Evolutionary conservation across 768 basidiomycete species (phyloP), one percentile per base, ranked within the genome.

Genomic region (Rhodotorula taiwanensis): DNA sequence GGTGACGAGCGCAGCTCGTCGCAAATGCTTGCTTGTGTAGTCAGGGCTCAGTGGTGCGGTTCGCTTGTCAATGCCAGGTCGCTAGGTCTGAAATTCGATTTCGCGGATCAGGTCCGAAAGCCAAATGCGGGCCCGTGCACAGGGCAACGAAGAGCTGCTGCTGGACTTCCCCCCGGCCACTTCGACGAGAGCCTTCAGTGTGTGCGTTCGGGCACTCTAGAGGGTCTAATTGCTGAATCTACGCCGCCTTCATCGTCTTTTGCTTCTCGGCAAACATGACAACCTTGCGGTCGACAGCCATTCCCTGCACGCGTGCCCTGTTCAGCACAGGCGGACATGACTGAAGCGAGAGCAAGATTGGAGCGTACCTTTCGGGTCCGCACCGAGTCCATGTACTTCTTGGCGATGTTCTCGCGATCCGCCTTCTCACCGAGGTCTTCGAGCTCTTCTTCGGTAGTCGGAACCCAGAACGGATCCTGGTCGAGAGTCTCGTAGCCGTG

Each of bases 201-300:
- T 11, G 13, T 11, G 20, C 13, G 13, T 41, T 20, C 13, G 20
- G 41, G 41, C 41, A 11, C 11, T 20, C 13, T 20, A 11, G 41
- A n/a, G 13, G 43, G 23, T n/a, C 43, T 8, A 13, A 8, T 18
- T 21, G 7, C 20, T 10, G 10, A 11, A 5, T 52, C 50, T 63
- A 61, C 21, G 45, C 47, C 7, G 48, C 54, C 73, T 85, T 85
- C 72, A 84, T 71, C 30, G 95, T 98, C 75, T 94, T 81, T 77
- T 98, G 95, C 79, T 98, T 98, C 79, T 98, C 95, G 5, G 95
- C 94, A 74, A 85, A 86, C 73, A 94, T 88, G 2, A 99, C 90
- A 34, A 95, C 86, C 78, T 97, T 98, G 68, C 84, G 80, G 76
- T 97, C 91, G 11, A 95, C 87, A 75, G 93, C 94, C 83, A 98